A percentile compares a stretch with the other conserved stretches of the same genome.
Evolutionary conservation across 768 basidiomycete species (phyloP).

Genomic region (Pisolithus tinctorius): DNA sequence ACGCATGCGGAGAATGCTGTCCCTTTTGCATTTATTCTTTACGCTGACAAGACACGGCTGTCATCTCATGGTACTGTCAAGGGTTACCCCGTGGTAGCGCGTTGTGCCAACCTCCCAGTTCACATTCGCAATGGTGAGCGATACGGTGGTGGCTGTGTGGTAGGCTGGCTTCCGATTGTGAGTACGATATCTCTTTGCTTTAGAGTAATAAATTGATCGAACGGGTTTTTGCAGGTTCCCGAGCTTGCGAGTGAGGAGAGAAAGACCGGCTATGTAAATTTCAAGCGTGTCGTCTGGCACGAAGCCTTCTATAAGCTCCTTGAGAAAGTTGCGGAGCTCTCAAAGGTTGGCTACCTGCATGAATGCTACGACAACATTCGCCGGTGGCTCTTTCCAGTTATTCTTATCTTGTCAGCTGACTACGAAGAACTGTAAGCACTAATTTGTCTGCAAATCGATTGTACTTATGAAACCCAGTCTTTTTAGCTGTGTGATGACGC

Average conservation of each 20-base stretch:
- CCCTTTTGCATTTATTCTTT: slow-evolving; percentile 29
- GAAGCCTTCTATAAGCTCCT: slow-evolving; percentile 24
- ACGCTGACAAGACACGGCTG: slow-evolving; percentile 35
- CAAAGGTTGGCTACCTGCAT: slow-evolving; percentile 16
- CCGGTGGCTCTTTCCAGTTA: slow-evolving; percentile 27
- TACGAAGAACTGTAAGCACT: slow-evolving; percentile 39
- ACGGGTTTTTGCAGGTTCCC: not conserved
- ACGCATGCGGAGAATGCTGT: slow-evolving; percentile 4
- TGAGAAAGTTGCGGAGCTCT: slow-evolving; percentile 11
- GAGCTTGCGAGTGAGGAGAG: slow-evolving; percentile 21
- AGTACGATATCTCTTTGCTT: not conserved
- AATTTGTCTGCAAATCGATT: slow-evolving; percentile 9
- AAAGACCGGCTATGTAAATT: slow-evolving; percentile 21
- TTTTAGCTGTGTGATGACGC: slow-evolving; percentile 29
- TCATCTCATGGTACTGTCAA: slow-evolving; percentile 32
- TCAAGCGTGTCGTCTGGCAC: slow-evolving; percentile 34
- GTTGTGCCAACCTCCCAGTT: slow-evolving; percentile 27
- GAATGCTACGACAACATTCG: slow-evolving; percentile 24
- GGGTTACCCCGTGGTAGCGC: slow-evolving; percentile 29
- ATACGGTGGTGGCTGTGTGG: slow-evolving; percentile 27
- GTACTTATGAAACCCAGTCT: too few species aligned
- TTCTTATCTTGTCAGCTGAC: slow-evolving; percentile 33
- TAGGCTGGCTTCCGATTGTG: slow-evolving; percentile 36
- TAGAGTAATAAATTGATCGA: not conserved
- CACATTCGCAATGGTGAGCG: slow-evolving; percentile 28